Conservation (phyloP, 208 protist species). For the Trypanosoma mega region DNA sequence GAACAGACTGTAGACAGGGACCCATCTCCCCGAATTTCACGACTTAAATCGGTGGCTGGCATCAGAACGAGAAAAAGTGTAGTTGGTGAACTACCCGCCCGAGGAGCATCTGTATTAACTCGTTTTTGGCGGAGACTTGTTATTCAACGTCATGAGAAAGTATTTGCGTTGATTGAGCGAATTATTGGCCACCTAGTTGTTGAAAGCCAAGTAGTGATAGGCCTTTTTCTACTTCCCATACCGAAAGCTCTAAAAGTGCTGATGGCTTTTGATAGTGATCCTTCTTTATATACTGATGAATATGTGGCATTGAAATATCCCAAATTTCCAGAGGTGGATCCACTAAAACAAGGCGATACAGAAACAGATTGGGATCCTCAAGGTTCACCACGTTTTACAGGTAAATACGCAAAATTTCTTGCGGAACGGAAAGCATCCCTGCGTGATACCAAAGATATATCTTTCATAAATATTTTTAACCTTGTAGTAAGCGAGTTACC, state of each 20-base stretch:
- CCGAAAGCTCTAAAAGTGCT: conserved; percentile 30
- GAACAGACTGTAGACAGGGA: conserved; percentile 28
- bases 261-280: conserved; percentile 26
- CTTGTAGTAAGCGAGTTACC: neutral
- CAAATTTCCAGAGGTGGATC: neutral
- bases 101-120: conserved; percentile 55
- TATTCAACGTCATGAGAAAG: conserved; percentile 34
- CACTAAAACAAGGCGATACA: neutral
- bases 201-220: conserved; percentile 70
- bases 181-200: conserved; percentile 50
- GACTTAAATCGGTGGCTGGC: neutral
- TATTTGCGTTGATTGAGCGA: conserved; percentile 50
- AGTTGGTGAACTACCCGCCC: conserved; percentile 1
- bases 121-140: conserved; percentile 63
- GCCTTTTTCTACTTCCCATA: conserved; percentile 63
- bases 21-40: neutral
- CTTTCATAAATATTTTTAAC: conserved; percentile 10
- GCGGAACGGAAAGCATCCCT: neutral
- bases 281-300: neutral
- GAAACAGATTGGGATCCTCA: neutral
- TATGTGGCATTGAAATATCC: neutral
- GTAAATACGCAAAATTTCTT: neutral
- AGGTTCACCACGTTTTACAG: neutral
- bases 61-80: neutral
- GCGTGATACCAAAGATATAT: conserved; percentile 11